A percentile compares a stretch with the other conserved stretches of the same genome.
Conservation (phyloP, 129 eudicot genomes). For the Smallanthus sonchifolius region DNA sequence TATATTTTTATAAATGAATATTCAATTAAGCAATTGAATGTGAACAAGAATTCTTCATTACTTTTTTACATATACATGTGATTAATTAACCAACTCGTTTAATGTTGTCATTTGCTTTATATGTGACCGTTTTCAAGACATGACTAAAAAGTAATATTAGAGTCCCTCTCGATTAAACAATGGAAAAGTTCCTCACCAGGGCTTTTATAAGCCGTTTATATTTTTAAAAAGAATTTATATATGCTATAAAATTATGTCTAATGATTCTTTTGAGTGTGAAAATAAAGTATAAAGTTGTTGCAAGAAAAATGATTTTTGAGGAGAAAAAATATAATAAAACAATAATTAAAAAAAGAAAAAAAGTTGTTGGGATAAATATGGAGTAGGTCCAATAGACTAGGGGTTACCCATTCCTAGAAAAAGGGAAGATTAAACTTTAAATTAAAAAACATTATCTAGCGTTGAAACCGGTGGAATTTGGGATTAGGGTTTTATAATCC, state of each 20-base stretch:
- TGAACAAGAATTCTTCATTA: too few species aligned
- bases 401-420: slow-evolving; percentile 6
- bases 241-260: not conserved
- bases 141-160: too few species aligned
- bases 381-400: not conserved
- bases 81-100: too few species aligned
- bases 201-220: not conserved
- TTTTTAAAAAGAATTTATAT: not conserved
- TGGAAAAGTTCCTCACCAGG: too few species aligned
- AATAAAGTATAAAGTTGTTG: not conserved
- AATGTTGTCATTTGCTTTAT: too few species aligned
- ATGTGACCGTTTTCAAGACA: too few species aligned
- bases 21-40: too few species aligned
- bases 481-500: slow-evolving; percentile 27
- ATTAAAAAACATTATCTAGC: slow-evolving; percentile 6
- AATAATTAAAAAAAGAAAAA: not conserved
- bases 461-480: slow-evolving; percentile 1
- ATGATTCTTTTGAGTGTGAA: not conserved
- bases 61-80: too few species aligned
- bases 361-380: not conserved
- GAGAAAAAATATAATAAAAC: not conserved
- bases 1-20: too few species aligned
- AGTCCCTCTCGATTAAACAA: too few species aligned
- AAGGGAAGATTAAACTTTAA: not conserved
- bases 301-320: not conserved